phyloP scores from a whole-genome alignment of 345 rosid species.

The Ailanthus altissimus region DNA sequence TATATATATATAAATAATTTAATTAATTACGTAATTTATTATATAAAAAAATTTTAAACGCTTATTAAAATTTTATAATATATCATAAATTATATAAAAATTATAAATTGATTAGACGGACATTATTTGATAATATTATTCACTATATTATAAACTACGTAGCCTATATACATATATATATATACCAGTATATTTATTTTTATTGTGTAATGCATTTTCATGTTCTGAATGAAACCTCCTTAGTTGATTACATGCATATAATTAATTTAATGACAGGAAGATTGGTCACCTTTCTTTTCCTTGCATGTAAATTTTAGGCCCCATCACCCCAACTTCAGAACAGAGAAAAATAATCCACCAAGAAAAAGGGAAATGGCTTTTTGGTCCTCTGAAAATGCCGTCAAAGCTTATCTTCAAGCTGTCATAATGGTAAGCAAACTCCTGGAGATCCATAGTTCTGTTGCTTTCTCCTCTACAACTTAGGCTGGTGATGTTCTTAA shows the following conservation, averaged over 20 bases:
- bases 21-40: no score
- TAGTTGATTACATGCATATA: slow-evolving; percentile 26
- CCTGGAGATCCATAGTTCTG: neutral
- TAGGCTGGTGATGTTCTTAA: no score
- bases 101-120: no score
- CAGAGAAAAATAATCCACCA: neutral
- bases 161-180: no score
- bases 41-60: no score
- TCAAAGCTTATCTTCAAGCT: slow-evolving; percentile 52
- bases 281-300: neutral
- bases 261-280: slow-evolving; percentile 17
- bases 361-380: slow-evolving; percentile 25
- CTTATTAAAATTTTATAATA: no score
- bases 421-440: slow-evolving; percentile 40
- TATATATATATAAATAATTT: no score
- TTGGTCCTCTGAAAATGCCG: slow-evolving; percentile 69
- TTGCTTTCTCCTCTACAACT: neutral
- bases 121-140: no score
- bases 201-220: no score
- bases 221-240: slow-evolving; percentile 25
- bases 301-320: neutral
- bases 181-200: no score
- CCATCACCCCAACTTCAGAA: neutral
- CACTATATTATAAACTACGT: no score
- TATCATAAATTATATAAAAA: no score